Evolutionary conservation across 306 rosid genomes (phyloP).

Genomic region (Rosa multiflora): DNA sequence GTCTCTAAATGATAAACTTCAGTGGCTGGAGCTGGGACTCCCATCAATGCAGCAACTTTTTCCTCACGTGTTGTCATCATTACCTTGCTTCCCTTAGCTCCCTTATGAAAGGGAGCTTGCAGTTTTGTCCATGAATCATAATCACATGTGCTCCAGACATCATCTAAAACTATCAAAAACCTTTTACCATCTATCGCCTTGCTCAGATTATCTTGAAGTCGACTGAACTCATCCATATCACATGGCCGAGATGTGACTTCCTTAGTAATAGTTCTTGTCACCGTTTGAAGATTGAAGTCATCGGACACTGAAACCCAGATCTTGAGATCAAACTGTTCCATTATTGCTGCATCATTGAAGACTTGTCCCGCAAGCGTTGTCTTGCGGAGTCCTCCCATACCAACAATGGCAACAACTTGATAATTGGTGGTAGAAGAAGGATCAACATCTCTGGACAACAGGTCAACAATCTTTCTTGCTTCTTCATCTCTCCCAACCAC

Average conservation of each 20-base stretch:
- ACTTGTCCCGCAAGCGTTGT: slow-evolving; percentile 10
- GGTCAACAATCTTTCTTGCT: neutral
- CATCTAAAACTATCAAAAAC: slow-evolving; percentile 30
- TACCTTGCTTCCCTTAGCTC: no score
- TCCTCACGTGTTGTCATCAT: no score
- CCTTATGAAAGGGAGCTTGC: no score
- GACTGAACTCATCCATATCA: neutral
- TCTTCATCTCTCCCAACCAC: slow-evolving; percentile 30
- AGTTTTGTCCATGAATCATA: no score
- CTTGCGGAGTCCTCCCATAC: slow-evolving; percentile 14
- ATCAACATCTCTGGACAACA: neutral
- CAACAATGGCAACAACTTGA: slow-evolving; percentile 9
- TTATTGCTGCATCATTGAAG: neutral
- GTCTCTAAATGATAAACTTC: no score
- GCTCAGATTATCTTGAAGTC: neutral
- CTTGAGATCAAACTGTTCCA: neutral
- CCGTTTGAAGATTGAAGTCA: neutral
- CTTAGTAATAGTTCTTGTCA: neutral
- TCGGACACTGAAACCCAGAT: slow-evolving; percentile 12
- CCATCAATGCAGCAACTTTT: no score
- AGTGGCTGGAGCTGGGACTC: no score
- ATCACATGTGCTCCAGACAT: slow-evolving; percentile 28
- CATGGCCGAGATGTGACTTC: neutral
- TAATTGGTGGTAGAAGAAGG: neutral
- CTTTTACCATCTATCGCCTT: neutral